These are phyloP conservation scores for Phlebopus sp. DNA, from an alignment of 1,284 basidiomycete genomes.

Conservation along the genomic window DNA sequence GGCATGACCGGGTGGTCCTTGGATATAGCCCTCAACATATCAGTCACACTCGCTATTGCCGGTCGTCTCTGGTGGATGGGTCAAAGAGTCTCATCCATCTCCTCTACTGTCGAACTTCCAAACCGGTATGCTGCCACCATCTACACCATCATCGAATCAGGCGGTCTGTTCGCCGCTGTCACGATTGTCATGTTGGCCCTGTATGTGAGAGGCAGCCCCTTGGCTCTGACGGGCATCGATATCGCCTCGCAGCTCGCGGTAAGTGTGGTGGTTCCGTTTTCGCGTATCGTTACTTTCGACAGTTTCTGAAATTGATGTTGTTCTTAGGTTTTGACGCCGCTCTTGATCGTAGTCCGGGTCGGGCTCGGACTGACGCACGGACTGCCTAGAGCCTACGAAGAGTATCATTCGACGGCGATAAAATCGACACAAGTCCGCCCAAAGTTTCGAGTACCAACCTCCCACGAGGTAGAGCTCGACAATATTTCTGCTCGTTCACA, in stretches of 20 bases:
- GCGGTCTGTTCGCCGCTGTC: constrained; percentile 15
- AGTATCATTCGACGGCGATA: neutral
- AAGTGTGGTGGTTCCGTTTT: neutral
- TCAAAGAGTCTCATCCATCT: constrained; percentile 10
- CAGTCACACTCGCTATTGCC: constrained; percentile 18
- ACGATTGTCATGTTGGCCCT: constrained; percentile 16
- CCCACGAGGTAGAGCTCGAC: neutral
- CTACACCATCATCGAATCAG: constrained; percentile 17
- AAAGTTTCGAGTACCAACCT: neutral
- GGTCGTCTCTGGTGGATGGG: constrained; percentile 17
- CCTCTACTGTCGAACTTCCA: neutral
- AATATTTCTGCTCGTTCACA: too few relatives aligned
- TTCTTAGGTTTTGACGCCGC: constrained; percentile 12
- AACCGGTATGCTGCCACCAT: constrained; percentile 16
- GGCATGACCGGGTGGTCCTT: constrained; percentile 15
- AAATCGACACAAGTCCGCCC: neutral
- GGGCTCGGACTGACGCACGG: constrained; percentile 3
- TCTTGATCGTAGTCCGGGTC: constrained; percentile 16
- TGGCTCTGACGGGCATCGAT: constrained; percentile 15
- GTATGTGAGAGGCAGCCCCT: constrained; percentile 15
- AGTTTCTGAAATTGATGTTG: neutral
- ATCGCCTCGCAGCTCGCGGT: constrained; percentile 17
- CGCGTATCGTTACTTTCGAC: neutral
- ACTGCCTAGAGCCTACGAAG: neutral
- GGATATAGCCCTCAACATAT: constrained; percentile 15